Evolutionary conservation across 495 filamentous ascomycete species (phyloP), one percentile per base, ranked within the genome.

Genomic region (Neurospora sp.): DNA sequence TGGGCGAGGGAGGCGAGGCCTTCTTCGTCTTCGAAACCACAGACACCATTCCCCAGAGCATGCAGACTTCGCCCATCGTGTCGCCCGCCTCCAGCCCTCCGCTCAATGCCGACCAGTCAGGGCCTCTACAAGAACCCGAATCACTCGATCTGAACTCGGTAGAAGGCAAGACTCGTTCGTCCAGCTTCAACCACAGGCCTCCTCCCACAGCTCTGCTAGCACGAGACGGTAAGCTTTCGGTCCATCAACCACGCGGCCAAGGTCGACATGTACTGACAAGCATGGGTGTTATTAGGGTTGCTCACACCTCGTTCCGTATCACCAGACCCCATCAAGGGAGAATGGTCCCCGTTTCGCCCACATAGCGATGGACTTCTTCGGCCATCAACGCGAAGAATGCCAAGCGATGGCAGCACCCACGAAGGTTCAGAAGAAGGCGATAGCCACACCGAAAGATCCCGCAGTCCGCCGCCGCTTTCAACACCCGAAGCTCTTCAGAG

Each of bases 1-100:
- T 99, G 16, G 96, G 96, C 31, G 96, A 99, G 80, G 96, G 92
- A 9, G 96, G 96, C 41, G 96, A 99, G 82, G 96, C 96, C 6
- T 98, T 99, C 80, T 99, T 99, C 79, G 92, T 99, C 44, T 98
- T 99, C 78, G 94, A 97, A 82, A 98, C 96, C 5, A 91, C 89
- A 22, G 92, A 94, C 75, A 89, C 88, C 71, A 94, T 99, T 70
- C 96, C 96, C 27, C 91, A 89, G 76, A 93, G 91, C 68, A 81
- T 98, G 77, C 96, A 98, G 82, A 99, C 96, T 9, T 98, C 94
- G 14, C 96, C 96, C 37, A 83, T 97, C 59, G 91, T 97, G 44
- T 97, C 94, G 46, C 96, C 96, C 12, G 91, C 89, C 37, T 86
- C 89, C 12, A 97, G 94, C 75, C 96, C 96, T 12, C 86, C 89